Percentiles rank a stretch among this genome's conserved stretches.
Evolutionary conservation across 495 filamentous ascomycete species (phyloP).

Genomic region (Annulohypoxylon maeteangense): DNA sequence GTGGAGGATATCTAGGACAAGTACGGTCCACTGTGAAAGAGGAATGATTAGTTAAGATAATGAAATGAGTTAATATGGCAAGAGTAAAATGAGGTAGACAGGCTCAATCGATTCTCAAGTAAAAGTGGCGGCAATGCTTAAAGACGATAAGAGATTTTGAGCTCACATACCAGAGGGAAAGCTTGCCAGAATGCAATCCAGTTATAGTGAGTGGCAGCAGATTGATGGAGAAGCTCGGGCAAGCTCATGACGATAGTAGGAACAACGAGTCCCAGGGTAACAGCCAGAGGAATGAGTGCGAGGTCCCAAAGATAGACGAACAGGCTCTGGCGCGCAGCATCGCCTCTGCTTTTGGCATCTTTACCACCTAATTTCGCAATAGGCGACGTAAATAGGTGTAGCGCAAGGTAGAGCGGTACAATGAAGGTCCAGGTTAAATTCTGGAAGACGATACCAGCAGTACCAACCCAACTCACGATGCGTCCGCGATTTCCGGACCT

Average conservation of each 20-base stretch:
- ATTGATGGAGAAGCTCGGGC: conserved; percentile 58
- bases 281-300: conserved; percentile 57
- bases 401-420: conserved; percentile 61
- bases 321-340: conserved; percentile 56
- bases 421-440: conserved; percentile 64
- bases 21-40: conserved; percentile 48
- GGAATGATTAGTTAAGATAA: not conserved
- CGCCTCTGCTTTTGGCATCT: conserved; percentile 41
- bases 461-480: conserved; percentile 61
- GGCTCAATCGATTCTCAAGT: too few relatives aligned
- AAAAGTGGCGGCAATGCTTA: too few relatives aligned
- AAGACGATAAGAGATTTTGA: not conserved
- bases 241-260: conserved; percentile 64
- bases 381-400: conserved; percentile 66
- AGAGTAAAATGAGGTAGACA: too few relatives aligned
- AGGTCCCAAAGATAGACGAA: conserved; percentile 60
- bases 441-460: conserved; percentile 66
- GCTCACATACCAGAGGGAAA: conserved; percentile 60
- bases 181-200: conserved; percentile 69
- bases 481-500: conserved; percentile 65
- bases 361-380: conserved; percentile 49
- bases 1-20: conserved; percentile 50
- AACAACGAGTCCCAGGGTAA: conserved; percentile 61
- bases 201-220: conserved; percentile 63
- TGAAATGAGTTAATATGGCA: too few relatives aligned